phyloP scores from a whole-genome alignment of 2,329 filamentous ascomycete genomes.

The Diaporthe destruens region DNA sequence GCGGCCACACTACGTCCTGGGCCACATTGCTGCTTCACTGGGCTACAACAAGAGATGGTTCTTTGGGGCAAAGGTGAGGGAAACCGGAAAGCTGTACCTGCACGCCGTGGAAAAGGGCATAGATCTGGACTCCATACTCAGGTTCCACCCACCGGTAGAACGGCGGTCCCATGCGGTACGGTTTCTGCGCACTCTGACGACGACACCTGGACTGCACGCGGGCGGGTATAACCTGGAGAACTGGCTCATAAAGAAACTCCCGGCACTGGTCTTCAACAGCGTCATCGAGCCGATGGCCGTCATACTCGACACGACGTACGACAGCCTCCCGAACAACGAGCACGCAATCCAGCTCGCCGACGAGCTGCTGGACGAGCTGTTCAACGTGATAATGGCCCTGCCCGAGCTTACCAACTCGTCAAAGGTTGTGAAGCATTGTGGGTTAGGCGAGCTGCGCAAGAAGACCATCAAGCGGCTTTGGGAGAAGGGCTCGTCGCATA shows the following conservation, averaged over 20 bases:
- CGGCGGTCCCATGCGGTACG: conserved; percentile 56
- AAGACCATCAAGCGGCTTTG: conserved; percentile 70
- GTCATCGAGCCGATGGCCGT: conserved; percentile 87
- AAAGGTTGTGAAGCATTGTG: conserved; percentile 68
- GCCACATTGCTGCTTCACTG: conserved; percentile 67
- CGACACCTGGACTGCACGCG: conserved; percentile 72
- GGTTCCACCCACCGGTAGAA: conserved; percentile 45
- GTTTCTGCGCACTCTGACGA: conserved; percentile 73
- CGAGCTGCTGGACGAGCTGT: conserved; percentile 80
- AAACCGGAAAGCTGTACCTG: conserved; percentile 52
- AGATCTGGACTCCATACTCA: conserved; percentile 40
- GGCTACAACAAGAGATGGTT: conserved; percentile 55
- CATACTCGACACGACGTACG: conserved; percentile 81
- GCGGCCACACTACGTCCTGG: conserved; percentile 82
- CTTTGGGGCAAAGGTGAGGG: conserved; percentile 55
- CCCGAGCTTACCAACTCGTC: conserved; percentile 78
- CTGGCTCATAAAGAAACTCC: conserved; percentile 81
- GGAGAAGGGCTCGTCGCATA: conserved; percentile 64
- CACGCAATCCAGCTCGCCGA: conserved; percentile 75
- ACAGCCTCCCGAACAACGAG: conserved; percentile 76
- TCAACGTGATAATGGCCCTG: conserved; percentile 76
- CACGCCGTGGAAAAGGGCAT: conserved; percentile 46
- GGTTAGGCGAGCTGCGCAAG: conserved; percentile 71
- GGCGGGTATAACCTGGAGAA: conserved; percentile 68
- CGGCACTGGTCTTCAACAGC: conserved; percentile 80